phyloP scores from a whole-genome alignment of 2,329 filamentous ascomycete genomes.

The Fusarium piperis region DNA sequence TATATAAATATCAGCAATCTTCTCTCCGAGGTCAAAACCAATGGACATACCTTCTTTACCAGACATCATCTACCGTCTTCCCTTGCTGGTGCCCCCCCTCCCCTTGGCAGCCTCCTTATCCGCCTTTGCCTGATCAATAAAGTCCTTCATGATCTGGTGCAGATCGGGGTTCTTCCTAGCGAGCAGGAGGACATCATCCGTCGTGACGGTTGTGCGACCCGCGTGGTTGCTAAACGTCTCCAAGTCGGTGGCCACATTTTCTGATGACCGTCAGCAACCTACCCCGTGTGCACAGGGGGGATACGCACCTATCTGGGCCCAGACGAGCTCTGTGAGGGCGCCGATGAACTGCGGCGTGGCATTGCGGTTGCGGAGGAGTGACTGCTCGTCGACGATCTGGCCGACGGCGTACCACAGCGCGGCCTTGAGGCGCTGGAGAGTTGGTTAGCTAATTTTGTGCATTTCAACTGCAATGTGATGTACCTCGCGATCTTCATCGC shows the following conservation, averaged over 20 bases:
- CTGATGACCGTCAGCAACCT: conserved; percentile 45
- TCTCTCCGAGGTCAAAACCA: background rate
- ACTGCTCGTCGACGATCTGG: conserved; percentile 89
- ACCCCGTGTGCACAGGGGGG: background rate
- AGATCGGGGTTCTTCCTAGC: conserved; percentile 88
- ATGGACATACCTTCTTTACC: background rate
- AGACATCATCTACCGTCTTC: conserved; percentile 36
- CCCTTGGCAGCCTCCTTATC: conserved; percentile 43
- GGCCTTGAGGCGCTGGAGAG: conserved; percentile 77
- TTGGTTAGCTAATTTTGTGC: background rate
- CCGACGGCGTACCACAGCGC: conserved; percentile 86
- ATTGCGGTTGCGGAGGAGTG: conserved; percentile 70
- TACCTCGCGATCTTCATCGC: conserved; percentile 51
- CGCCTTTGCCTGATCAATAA: conserved; percentile 69
- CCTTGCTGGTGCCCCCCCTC: conserved; percentile 47
- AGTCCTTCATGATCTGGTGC: conserved; percentile 76
- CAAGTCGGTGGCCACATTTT: conserved; percentile 66
- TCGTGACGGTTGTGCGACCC: conserved; percentile 80
- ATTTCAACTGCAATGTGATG: background rate
- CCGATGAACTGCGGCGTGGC: conserved; percentile 93
- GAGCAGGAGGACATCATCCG: conserved; percentile 88
- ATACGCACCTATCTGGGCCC: conserved; percentile 78
- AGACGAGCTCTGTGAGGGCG: conserved; percentile 85
- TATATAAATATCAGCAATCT: background rate
- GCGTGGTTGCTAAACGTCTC: conserved; percentile 77